Evolutionary conservation across 352 stramenopile genomes (phyloP).

Genomic region (Phytophthora melonis): DNA sequence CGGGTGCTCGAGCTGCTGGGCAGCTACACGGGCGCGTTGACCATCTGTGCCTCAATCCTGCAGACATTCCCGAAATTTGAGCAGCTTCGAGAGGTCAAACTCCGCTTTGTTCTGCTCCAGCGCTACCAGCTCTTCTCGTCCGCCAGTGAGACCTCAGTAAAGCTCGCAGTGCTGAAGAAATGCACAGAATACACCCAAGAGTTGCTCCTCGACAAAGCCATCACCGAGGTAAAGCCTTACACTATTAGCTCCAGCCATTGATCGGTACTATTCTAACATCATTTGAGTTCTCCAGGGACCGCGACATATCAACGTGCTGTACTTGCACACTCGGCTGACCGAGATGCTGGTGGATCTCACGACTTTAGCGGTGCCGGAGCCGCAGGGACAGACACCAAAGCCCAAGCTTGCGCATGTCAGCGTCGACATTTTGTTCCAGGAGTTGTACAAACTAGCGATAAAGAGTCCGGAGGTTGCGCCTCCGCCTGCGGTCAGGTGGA

Average conservation of each 20-base stretch:
- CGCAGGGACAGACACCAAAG: conserved; percentile 10
- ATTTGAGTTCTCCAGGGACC: conserved; percentile 27
- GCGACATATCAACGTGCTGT: conserved; percentile 59
- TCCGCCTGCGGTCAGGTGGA: conserved; percentile 36
- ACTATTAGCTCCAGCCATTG: no score
- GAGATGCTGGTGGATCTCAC: conserved; percentile 51
- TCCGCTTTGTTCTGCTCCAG: conserved; percentile 67
- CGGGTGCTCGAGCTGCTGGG: conserved; percentile 62
- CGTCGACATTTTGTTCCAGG: conserved; percentile 57
- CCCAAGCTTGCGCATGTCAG: conserved; percentile 31
- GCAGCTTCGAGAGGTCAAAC: conserved; percentile 43
- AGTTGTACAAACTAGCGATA: conserved; percentile 41
- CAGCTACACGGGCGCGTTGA: conserved; percentile 56
- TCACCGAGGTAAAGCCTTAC: conserved; percentile 36
- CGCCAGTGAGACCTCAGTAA: conserved; percentile 20
- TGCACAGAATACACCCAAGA: conserved; percentile 64
- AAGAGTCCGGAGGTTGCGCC: conserved; percentile 23
- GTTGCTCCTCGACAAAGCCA: conserved; percentile 52
- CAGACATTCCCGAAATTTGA: conserved; percentile 66
- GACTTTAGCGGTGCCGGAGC: background rate
- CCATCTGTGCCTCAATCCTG: conserved; percentile 57
- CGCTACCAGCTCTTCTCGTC: conserved; percentile 59
- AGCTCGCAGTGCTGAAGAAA: conserved; percentile 47
- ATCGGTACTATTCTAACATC: no score
- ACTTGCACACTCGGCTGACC: conserved; percentile 69